Percentiles rank a stretch among this genome's conserved stretches.
Evolutionary conservation across 2,329 filamentous ascomycete genomes (phyloP).

Genomic region (Aspergillus transmontanensis): DNA sequence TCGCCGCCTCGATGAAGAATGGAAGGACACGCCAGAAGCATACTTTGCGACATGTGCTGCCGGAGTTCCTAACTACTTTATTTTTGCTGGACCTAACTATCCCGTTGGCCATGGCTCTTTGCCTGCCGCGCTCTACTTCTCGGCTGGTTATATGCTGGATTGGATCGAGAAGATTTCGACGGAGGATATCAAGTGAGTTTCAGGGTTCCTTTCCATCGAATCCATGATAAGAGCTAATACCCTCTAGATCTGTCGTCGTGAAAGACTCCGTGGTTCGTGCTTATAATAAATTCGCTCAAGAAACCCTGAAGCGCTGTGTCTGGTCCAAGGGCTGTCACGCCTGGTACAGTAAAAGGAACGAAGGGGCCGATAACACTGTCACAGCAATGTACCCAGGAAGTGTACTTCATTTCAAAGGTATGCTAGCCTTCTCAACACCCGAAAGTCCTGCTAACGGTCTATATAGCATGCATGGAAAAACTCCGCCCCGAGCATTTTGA

Average conservation of each 20-base stretch:
- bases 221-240: neutral
- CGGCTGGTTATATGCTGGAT: conserved; percentile 29
- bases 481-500: conserved; percentile 22
- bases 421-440: neutral
- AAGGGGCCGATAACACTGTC: conserved; percentile 13
- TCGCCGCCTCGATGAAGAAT: conserved; percentile 23
- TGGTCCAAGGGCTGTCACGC: conserved; percentile 30
- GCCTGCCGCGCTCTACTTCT: conserved; percentile 19
- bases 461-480: conserved; percentile 4
- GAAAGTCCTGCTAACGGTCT: no score
- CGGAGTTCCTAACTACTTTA: conserved; percentile 33
- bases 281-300: conserved; percentile 26
- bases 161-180: conserved; percentile 30
- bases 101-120: conserved; percentile 28
- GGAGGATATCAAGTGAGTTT: conserved; percentile 20
- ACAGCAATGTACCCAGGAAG: conserved; percentile 30
- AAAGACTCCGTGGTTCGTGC: conserved; percentile 20
- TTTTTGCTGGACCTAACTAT: conserved; percentile 28
- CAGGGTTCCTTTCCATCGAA: no score
- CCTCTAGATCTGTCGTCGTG: conserved; percentile 16
- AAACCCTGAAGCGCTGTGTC: conserved; percentile 25
- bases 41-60: conserved; percentile 27
- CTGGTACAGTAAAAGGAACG: conserved; percentile 27
- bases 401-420: conserved; percentile 26
- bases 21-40: conserved; percentile 23